Evolutionary conservation across 768 basidiomycete species (phyloP), one percentile per base, ranked within the genome.

Genomic region (Mycena capillaripes): DNA sequence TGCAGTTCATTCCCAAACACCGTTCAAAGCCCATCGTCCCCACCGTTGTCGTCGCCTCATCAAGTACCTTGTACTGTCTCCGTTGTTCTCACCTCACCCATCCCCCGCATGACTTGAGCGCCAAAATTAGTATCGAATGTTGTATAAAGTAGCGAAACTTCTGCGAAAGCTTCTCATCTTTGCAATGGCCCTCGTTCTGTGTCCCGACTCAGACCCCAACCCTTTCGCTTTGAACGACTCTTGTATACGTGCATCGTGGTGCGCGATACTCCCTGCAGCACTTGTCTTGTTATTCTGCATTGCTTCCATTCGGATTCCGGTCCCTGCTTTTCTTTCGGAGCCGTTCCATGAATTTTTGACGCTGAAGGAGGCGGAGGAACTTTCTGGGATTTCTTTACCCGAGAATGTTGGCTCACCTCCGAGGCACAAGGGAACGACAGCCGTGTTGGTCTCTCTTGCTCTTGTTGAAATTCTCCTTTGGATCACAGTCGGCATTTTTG

Each of bases 311-410:
- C n/a, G n/a, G n/a, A n/a, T n/a, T n/a, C n/a, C n/a, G n/a, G n/a
- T n/a, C n/a, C n/a, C n/a, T n/a, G n/a, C n/a, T n/a, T n/a, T n/a
- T n/a, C n/a, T n/a, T n/a, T n/a, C n/a, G n/a, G n/a, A n/a, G n/a
- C 80, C 86, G 32, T 85, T 90, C 72, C 50, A 75, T 55, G 50
- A 76, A 0, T 91, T 86, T 75, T 70, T 92, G 23, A 85, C 87
- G 7, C 82, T 92, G 5, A 81, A 82, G 42, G 90, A 91, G 79
- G 90, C 90, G 19, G 89, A 90, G 74, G 86, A 86, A 0, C 75
- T 90, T 30, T 36, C 62, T 50, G n/a, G 61, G 72, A 46, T 23
- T 56, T 27, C 32, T 56, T 27, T n/a, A 10, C 53, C 17, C 4
- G 52, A 29, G 21, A 17, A 34, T 19, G 30, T 10, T 56, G 30